Conservation (phyloP, 306 rosid species). For the Albizia julibrissin region DNA sequence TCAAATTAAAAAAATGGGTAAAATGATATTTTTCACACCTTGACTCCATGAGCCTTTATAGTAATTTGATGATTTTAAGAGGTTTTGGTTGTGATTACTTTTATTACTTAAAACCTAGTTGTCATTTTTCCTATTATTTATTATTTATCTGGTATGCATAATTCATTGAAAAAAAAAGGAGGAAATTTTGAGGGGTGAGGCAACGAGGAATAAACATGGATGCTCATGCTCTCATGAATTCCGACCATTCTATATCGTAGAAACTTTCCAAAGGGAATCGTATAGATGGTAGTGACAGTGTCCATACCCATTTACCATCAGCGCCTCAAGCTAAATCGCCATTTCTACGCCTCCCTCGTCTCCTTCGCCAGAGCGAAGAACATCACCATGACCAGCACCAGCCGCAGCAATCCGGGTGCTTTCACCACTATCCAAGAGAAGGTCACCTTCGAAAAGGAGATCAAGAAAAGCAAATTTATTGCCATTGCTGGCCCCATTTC, state of each 20-base stretch:
- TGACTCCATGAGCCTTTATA: no score
- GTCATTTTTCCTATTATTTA: no score
- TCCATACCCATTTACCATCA: conserved; percentile 30
- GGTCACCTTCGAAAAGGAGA: conserved; percentile 63
- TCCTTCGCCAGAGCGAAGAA: conserved; percentile 39
- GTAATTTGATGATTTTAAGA: no score
- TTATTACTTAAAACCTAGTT: no score
- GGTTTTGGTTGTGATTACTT: no score
- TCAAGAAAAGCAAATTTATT: conserved; percentile 91
- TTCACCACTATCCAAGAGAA: conserved; percentile 71
- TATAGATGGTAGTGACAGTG: conserved; percentile 45
- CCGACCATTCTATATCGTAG: no score
- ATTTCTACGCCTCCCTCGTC: conserved; percentile 48
- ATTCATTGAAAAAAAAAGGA: no score
- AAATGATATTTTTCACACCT: no score
- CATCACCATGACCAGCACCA: conserved; percentile 51
- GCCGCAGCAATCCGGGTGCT: conserved; percentile 46
- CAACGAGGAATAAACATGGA: not conserved
- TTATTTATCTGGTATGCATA: no score
- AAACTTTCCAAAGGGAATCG: not conserved
- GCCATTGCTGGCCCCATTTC: conserved; percentile 77
- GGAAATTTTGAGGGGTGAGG: not conserved
- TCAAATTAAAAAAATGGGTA: no score
- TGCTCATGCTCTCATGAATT: not conserved
- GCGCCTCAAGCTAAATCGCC: conserved; percentile 29